Evolutionary conservation across 1,139 yeast species (phyloP).

Genomic region (Geotrichum bryndzae): DNA sequence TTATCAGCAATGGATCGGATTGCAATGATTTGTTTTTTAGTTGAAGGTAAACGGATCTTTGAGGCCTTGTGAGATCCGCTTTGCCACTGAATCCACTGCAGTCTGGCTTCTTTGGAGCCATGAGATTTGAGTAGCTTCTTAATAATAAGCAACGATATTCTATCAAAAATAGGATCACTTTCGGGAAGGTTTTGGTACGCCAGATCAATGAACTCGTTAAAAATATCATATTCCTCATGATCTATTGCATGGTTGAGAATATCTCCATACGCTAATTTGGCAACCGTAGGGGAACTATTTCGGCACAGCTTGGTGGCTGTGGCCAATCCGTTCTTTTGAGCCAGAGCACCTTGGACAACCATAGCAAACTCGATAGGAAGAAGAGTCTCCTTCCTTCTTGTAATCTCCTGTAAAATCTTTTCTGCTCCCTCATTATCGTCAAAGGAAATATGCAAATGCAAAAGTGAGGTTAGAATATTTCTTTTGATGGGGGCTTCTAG

Average conservation of each 20-base stretch:
- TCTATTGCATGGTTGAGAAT: conserved; percentile 20
- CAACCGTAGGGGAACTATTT: conserved; percentile 16
- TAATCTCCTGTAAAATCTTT: conserved; percentile 35
- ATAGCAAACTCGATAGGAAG: conserved; percentile 23
- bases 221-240: conserved; percentile 9
- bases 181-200: conserved; percentile 7
- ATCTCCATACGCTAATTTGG: conserved; percentile 13
- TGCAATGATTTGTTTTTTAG: conserved; percentile 3
- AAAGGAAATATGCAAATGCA: conserved; percentile 38
- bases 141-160: conserved; percentile 11
- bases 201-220: conserved; percentile 17
- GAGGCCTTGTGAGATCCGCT: conserved; percentile 2
- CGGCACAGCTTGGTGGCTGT: conserved; percentile 15
- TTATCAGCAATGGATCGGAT: conserved; percentile 15
- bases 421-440: conserved; percentile 41
- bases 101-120: conserved; percentile 14
- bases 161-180: conserved; percentile 8
- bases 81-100: conserved; percentile 18
- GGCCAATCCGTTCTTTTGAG: conserved; percentile 17
- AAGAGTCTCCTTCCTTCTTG: conserved; percentile 18
- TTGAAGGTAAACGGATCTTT: conserved; percentile 7
- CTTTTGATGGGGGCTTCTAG: conserved; percentile 26
- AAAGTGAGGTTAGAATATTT: conserved; percentile 34
- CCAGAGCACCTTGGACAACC: conserved; percentile 22
- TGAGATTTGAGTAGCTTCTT: conserved; percentile 8